A percentile compares a stretch with the other conserved stretches of the same genome.
Conservation (phyloP, 768 basidiomycete genomes). For the Mycena venus region DNA sequence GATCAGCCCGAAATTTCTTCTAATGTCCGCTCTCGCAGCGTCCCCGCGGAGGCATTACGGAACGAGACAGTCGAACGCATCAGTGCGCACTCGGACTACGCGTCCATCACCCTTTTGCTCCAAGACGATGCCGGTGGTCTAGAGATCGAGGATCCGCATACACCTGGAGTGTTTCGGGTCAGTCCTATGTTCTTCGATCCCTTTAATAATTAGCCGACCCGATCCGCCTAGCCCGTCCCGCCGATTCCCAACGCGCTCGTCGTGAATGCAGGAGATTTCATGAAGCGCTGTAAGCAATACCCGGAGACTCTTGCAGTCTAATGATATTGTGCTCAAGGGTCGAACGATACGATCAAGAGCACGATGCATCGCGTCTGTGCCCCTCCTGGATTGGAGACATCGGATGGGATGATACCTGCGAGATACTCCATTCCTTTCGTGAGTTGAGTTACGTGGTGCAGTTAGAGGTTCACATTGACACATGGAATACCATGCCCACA, state of each 20-base stretch:
- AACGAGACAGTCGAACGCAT: constrained; percentile 51
- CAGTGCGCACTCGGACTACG: constrained; percentile 68
- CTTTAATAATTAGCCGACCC: neutral
- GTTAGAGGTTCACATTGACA: too few relatives aligned
- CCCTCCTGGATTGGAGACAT: constrained; percentile 40
- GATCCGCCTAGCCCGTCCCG: constrained; percentile 48
- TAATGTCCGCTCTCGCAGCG: constrained; percentile 43
- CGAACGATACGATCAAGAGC: constrained; percentile 59
- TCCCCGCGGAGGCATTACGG: constrained; percentile 40
- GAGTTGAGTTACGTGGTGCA: constrained; percentile 18
- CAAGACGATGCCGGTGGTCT: constrained; percentile 74
- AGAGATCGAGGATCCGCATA: constrained; percentile 68
- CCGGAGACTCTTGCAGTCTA: too few relatives aligned
- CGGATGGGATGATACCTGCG: constrained; percentile 55
- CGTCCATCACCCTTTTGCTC: constrained; percentile 69
- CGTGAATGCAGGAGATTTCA: constrained; percentile 65
- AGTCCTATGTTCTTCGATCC: constrained; percentile 34
- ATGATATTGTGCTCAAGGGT: constrained; percentile 46
- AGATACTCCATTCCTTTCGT: constrained; percentile 45
- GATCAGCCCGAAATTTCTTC: neutral
- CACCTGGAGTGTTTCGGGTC: constrained; percentile 55
- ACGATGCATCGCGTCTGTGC: constrained; percentile 68
- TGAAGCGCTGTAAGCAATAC: constrained; percentile 58
- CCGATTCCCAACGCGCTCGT: constrained; percentile 62
- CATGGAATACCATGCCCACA: neutral